These are phyloP conservation scores for Uronychia setigera DNA, from an alignment of 73 alveolate species.

Conservation along the genomic window DNA sequence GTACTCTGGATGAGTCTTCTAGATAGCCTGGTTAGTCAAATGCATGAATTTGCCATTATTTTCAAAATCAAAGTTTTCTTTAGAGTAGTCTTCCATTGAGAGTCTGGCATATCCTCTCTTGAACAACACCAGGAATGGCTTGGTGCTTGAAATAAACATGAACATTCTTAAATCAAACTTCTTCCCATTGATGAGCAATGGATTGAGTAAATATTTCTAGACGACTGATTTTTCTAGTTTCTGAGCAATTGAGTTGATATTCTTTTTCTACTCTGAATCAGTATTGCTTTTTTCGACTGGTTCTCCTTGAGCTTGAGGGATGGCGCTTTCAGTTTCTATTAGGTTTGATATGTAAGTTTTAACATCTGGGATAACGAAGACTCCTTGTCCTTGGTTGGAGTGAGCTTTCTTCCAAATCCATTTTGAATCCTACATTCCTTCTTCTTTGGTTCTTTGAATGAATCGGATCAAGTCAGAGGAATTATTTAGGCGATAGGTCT, in stretches of 20 bases:
- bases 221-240: conserved; percentile 58
- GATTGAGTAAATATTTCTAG: conserved; percentile 87
- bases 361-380: conserved; percentile 60
- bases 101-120: conserved; percentile 75
- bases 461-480: conserved; percentile 71
- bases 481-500: conserved; percentile 67
- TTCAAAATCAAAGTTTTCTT: conserved; percentile 58
- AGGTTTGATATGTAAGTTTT: conserved; percentile 56
- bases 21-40: conserved; percentile 70
- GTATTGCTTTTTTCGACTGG: too few relatives aligned
- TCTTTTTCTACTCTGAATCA: conserved; percentile 23
- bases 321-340: conserved; percentile 19
- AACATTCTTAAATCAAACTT: conserved; percentile 91
- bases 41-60: conserved; percentile 59
- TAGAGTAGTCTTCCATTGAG: conserved; percentile 56
- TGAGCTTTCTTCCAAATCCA: conserved; percentile 77
- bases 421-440: conserved; percentile 58
- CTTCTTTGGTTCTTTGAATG: conserved; percentile 44
- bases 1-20: conserved; percentile 75
- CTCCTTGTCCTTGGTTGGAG: conserved; percentile 79
- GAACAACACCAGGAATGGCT: conserved; percentile 73
- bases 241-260: conserved; percentile 49
- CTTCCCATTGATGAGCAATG: conserved; percentile 78
- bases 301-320: too few relatives aligned
- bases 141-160: conserved; percentile 79